Conservation (phyloP, 2,329 filamentous ascomycete species). For the Tetracladium maxilliforme region DNA sequence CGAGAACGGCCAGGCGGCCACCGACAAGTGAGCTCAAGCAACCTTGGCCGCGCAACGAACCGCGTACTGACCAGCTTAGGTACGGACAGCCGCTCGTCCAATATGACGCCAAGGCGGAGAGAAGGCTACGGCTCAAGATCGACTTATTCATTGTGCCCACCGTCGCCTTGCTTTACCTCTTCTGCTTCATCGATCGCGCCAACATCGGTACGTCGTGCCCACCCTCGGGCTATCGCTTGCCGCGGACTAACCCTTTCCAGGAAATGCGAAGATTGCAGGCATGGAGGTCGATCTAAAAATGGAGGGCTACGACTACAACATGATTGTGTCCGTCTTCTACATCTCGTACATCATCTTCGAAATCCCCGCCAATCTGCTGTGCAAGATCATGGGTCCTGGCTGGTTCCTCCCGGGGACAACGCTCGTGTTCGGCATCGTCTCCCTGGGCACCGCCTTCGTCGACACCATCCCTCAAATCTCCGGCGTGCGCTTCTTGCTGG, state of each 20-base stretch:
- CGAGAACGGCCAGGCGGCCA: constrained; percentile 11
- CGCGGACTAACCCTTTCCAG: constrained; percentile 17
- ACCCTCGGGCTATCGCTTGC: constrained; percentile 1
- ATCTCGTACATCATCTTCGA: constrained; percentile 61
- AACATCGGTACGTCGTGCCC: constrained; percentile 58
- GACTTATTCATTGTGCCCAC: constrained; percentile 52
- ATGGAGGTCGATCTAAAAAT: constrained; percentile 47
- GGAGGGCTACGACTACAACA: constrained; percentile 52
- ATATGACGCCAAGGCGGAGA: constrained; percentile 43
- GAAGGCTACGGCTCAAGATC: constrained; percentile 44
- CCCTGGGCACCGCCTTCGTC: constrained; percentile 52
- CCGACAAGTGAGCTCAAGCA: constrained; percentile 9
- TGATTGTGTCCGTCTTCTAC: constrained; percentile 53
- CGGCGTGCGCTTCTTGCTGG: constrained; percentile 52
- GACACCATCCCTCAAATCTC: constrained; percentile 32
- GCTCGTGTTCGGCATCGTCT: constrained; percentile 47
- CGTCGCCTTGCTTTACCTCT: constrained; percentile 51
- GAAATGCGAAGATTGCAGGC: constrained; percentile 54
- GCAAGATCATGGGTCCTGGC: constrained; percentile 58
- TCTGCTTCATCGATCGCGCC: constrained; percentile 62
- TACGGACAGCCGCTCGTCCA: constrained; percentile 32
- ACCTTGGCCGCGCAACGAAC: constrained; percentile 2
- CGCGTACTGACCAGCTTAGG: constrained; percentile 10
- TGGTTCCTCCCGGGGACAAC: constrained; percentile 54
- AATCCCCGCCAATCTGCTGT: constrained; percentile 52